Evolutionary conservation across 2,329 filamentous ascomycete genomes (phyloP), one percentile per base, ranked within the genome.

Genomic region (Amylocarpus encephaloides): DNA sequence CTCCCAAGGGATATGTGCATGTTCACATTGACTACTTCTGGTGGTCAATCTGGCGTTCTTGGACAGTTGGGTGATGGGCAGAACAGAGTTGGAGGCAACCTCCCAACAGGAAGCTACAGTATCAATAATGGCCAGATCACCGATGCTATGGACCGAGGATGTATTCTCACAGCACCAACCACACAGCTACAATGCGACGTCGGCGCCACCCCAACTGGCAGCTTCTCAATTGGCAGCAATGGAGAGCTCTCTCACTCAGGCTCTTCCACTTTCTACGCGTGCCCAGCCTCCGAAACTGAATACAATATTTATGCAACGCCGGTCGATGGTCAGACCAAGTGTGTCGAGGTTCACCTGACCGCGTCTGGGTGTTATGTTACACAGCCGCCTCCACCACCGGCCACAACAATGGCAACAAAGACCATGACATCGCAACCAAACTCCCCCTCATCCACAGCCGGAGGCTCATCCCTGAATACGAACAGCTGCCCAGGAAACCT

Each of bases 61-160:
- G 80, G 78, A 13, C 76, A 85, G 62, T 71, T 85, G 34, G 59
- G 53, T 48, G 78, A 82, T 62, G 83, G 83, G 11, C 82, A 85
- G 67, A 76, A 74, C 60, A 73, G 79, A 36, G 71, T 82, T 40
- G 75, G 77, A 30, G 74, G 75, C 40, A 67, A 66, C 30, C 64
- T 77, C 7, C 54, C 67, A 9, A 60, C 70, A 42, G 73, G 71
- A 12, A 68, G 73, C 9, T 85, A 77, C 62, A 81, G 73, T 51
- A 72, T 84, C 58, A 70, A 74, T 54, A 47, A 48, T n/a, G 69
- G 70, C 13, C 70, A 70, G 41, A 72, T 86, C 53, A 76, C 70
- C 13, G 81, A 85, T 60, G 64, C 67, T 41, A 70, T 71, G 38
- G 74, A 75, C 41, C 71, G 77, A 49, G 80, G 82, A n/a, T 85